Conservation (phyloP, 805 yeast genomes). For the Cyberlindnera americana region DNA sequence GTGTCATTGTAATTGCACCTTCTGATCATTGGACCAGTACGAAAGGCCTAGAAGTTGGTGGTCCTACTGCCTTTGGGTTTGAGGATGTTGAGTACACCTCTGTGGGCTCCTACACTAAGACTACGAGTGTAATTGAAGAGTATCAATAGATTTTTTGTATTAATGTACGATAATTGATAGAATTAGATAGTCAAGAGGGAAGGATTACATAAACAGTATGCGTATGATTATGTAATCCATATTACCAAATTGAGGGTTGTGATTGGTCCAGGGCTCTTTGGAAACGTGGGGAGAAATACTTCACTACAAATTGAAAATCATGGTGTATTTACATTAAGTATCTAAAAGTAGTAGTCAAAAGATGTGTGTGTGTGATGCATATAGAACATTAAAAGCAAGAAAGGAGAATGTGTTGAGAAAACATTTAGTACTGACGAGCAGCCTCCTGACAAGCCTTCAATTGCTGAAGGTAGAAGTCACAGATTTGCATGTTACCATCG, state of each 20-base stretch:
- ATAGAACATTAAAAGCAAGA: background rate
- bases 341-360: too few species aligned
- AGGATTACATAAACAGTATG: too few species aligned
- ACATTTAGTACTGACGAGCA: conserved; percentile 68
- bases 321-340: too few species aligned
- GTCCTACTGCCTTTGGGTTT: conserved; percentile 33
- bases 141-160: background rate
- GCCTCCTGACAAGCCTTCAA: conserved; percentile 97
- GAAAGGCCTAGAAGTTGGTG: conserved; percentile 38
- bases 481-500: conserved; percentile 92
- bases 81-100: conserved; percentile 36
- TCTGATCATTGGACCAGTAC: conserved; percentile 35
- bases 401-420: background rate
- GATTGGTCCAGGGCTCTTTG: too few species aligned
- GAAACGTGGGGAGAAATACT: too few species aligned
- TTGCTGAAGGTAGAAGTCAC: conserved; percentile 96
- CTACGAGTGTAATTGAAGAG: conserved; percentile 39
- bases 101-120: conserved; percentile 33
- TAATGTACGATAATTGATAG: too few species aligned
- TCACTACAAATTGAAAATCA: too few species aligned
- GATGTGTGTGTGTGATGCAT: background rate
- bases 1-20: conserved; percentile 34
- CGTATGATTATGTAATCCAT: background rate
- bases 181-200: too few species aligned
- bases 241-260: too few species aligned